Evolutionary conservation across 306 rosid genomes (phyloP).

Genomic region (Pachyrhizus erosus): DNA sequence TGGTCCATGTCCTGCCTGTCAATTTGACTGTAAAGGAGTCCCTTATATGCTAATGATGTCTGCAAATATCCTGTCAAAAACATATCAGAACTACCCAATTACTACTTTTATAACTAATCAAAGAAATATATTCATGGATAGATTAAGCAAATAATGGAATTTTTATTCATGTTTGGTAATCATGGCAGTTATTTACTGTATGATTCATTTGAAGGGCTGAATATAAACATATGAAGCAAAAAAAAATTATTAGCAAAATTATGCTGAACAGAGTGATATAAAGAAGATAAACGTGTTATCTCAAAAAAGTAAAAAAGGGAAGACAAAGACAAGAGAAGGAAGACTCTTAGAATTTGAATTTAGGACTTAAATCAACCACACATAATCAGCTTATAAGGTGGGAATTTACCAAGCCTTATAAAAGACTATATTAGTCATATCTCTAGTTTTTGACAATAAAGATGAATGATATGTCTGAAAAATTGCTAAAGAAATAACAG

Average conservation of each 20-base stretch:
- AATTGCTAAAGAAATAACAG: background rate
- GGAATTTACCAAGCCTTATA: too few species aligned
- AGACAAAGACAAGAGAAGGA: background rate
- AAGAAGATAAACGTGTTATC: background rate
- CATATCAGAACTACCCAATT: slow-evolving; percentile 28
- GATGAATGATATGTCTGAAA: slow-evolving; percentile 3
- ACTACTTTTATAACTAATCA: background rate
- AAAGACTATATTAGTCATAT: too few species aligned
- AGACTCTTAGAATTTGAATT: too few species aligned
- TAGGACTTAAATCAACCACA: too few species aligned
- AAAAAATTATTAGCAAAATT: background rate
- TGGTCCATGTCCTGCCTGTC: background rate
- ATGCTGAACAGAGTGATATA: background rate
- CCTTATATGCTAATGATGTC: slow-evolving; percentile 17
- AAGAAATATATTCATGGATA: background rate
- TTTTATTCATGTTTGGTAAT: slow-evolving; percentile 4
- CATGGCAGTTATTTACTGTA: background rate
- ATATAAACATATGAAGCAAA: background rate
- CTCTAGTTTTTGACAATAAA: too few species aligned
- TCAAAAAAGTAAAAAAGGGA: background rate
- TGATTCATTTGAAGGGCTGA: background rate
- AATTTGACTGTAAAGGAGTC: slow-evolving; percentile 3
- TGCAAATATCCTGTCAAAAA: slow-evolving; percentile 7
- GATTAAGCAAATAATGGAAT: background rate
- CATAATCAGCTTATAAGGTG: too few species aligned